phyloP scores from a whole-genome alignment of 345 rosid genomes.

The Rhizophora apiculata region DNA sequence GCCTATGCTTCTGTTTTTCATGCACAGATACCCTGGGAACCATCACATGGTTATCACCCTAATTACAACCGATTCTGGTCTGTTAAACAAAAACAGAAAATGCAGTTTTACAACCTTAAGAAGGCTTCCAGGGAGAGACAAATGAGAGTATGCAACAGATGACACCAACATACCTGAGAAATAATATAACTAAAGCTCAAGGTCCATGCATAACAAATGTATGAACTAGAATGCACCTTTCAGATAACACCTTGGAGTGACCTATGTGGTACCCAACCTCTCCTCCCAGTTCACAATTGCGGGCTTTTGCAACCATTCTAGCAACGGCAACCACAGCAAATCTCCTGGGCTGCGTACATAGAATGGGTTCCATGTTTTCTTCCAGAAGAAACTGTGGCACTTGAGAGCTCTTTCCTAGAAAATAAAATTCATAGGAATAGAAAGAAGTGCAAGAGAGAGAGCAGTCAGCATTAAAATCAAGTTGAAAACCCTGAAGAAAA shows the following conservation, averaged over 20 bases:
- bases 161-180: not conserved
- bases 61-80: not conserved
- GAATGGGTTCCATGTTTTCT: constrained; percentile 60
- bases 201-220: not conserved
- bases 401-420: constrained; percentile 92
- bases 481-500: not conserved
- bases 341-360: constrained; percentile 92
- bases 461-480: not conserved
- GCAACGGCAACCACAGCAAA: constrained; percentile 97
- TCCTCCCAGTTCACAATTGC: constrained; percentile 71
- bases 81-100: not conserved
- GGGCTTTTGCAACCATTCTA: constrained; percentile 85
- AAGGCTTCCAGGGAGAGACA: not conserved
- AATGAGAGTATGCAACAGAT: not conserved
- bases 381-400: constrained; percentile 88
- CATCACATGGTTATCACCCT: not conserved
- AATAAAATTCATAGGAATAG: constrained; percentile 1
- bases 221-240: constrained; percentile 38
- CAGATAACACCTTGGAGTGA: constrained; percentile 62
- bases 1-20: not conserved
- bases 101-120: not conserved
- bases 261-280: constrained; percentile 97
- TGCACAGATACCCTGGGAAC: not conserved
- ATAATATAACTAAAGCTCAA: not conserved
- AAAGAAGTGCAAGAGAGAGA: constrained; percentile 2